A percentile compares a stretch with the other conserved stretches of the same genome.
These are phyloP conservation scores for Hibiscus trionum DNA, from an alignment of 345 rosid species.

Conservation along the genomic window DNA sequence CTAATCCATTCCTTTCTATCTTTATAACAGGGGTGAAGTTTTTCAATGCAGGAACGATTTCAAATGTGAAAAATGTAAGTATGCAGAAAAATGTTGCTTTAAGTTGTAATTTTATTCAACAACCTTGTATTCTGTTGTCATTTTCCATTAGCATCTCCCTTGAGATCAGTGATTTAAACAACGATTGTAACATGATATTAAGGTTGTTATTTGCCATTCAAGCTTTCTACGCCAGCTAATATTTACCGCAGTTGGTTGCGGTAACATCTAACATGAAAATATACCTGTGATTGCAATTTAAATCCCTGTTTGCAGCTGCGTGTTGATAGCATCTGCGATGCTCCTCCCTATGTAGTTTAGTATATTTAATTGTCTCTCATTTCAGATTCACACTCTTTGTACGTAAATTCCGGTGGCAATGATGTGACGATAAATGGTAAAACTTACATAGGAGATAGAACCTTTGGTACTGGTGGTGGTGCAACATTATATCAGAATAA, in stretches of 20 bases:
- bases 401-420: constrained; percentile 57
- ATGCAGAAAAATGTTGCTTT: background rate
- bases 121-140: background rate
- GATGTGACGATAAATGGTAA: constrained; percentile 23
- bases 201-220: too few relatives aligned
- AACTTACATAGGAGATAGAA: constrained; percentile 45
- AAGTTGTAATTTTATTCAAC: background rate
- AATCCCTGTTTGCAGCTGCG: background rate
- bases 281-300: background rate
- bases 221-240: too few relatives aligned
- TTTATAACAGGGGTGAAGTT: constrained; percentile 25
- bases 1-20: background rate
- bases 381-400: constrained; percentile 15
- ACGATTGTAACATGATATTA: too few relatives aligned
- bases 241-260: too few relatives aligned
- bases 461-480: constrained; percentile 31
- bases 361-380: background rate
- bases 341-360: background rate
- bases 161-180: background rate
- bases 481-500: constrained; percentile 35
- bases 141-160: background rate
- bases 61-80: constrained; percentile 50
- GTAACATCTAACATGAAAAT: too few relatives aligned
- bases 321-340: background rate
- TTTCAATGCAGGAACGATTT: constrained; percentile 50